phyloP scores from a whole-genome alignment of 1,139 yeast species.

The Pneumocystis wakefieldiae region DNA sequence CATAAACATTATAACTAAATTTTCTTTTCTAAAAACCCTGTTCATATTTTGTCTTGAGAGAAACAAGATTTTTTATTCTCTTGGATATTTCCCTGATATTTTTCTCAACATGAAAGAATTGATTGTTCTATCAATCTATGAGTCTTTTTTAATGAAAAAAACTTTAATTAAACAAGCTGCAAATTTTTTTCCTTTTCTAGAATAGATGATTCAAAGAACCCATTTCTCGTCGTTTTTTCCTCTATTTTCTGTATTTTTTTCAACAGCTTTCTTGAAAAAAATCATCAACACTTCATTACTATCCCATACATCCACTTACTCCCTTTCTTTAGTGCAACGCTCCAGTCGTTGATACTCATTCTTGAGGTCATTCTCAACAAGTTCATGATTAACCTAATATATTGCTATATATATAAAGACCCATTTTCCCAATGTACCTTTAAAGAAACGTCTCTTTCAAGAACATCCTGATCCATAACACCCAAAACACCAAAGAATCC shows the following conservation, averaged over 20 bases:
- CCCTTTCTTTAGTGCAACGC: background rate
- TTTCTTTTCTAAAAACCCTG: background rate
- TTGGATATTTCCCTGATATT: slow-evolving; percentile 55
- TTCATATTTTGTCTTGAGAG: background rate
- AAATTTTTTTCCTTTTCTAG: background rate
- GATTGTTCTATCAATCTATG: background rate
- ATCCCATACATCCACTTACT: background rate
- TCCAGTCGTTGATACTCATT: background rate
- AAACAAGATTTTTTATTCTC: slow-evolving; percentile 30
- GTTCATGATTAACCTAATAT: background rate
- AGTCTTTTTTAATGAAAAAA: background rate
- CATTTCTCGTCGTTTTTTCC: background rate
- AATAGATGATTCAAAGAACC: background rate
- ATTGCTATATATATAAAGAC: background rate
- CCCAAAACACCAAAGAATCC: background rate
- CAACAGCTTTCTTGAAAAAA: background rate
- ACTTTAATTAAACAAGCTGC: background rate
- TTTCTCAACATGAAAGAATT: slow-evolving; percentile 27
- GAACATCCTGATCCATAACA: background rate
- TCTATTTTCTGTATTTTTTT: background rate
- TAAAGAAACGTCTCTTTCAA: background rate
- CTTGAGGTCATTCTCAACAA: background rate
- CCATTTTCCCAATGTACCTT: background rate
- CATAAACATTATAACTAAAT: background rate
- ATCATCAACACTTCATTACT: background rate